A percentile compares a stretch with the other conserved stretches of the same genome.
Evolutionary conservation across 2,329 filamentous ascomycete genomes (phyloP).

Genomic region (Penicillium crustosum): DNA sequence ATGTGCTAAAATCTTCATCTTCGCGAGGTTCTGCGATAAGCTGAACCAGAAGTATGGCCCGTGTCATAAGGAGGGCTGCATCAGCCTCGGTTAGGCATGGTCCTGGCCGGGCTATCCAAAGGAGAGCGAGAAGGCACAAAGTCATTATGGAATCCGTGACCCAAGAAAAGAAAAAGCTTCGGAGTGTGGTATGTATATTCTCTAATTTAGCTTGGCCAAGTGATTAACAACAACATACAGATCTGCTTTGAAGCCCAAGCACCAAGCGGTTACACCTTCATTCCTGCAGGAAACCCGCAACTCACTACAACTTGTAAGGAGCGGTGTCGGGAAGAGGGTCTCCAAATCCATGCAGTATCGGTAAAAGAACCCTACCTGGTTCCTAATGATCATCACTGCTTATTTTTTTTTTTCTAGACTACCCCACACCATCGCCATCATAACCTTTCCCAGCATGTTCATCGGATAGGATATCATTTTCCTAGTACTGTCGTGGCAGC

Average conservation of each 20-base stretch:
- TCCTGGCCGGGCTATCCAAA: constrained; percentile 34
- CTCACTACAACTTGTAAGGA: constrained; percentile 62
- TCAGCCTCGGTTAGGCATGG: constrained; percentile 36
- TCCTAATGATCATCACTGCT: constrained; percentile 13
- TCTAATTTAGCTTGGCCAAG: constrained; percentile 3
- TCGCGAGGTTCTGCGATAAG: constrained; percentile 22
- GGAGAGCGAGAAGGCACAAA: constrained; percentile 51
- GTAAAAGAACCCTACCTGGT: constrained; percentile 47
- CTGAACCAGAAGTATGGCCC: constrained; percentile 35
- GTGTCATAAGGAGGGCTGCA: constrained; percentile 36
- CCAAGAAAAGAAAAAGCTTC: constrained; percentile 61
- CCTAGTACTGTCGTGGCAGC: constrained; percentile 59
- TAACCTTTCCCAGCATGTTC: constrained; percentile 59
- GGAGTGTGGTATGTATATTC: constrained; percentile 48
- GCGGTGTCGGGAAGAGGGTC: constrained; percentile 54
- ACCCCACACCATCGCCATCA: constrained; percentile 52
- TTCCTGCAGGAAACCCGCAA: constrained; percentile 60
- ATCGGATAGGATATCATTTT: constrained; percentile 64
- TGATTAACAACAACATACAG: constrained; percentile 45
- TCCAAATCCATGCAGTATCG: constrained; percentile 60
- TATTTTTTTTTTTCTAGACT: constrained; percentile 39
- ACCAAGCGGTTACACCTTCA: constrained; percentile 61
- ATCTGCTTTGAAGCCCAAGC: constrained; percentile 56
- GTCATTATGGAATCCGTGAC: constrained; percentile 59
- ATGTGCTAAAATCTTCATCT: constrained; percentile 21